A percentile compares a stretch with the other conserved stretches of the same genome.
phyloP scores from a whole-genome alignment of 805 yeast species.

The Tetrapisispora nanseiensis region DNA sequence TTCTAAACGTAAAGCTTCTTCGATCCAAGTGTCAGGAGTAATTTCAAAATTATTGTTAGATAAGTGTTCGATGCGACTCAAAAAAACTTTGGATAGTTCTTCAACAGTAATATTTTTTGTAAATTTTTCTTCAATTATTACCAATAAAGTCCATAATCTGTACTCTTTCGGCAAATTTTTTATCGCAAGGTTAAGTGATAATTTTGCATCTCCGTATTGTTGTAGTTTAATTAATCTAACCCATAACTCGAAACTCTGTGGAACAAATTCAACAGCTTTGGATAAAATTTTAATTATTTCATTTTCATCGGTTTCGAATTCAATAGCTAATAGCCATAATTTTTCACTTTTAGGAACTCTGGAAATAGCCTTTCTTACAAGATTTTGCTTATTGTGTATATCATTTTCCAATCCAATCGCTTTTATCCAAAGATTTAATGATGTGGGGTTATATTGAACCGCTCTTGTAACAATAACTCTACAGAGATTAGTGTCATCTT shows the following conservation, averaged over 20 bases:
- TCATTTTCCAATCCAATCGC: constrained; percentile 63
- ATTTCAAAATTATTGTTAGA: constrained; percentile 32
- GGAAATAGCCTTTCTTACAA: constrained; percentile 65
- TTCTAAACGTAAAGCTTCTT: constrained; percentile 40
- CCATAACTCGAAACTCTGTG: constrained; percentile 61
- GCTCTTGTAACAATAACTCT: constrained; percentile 59
- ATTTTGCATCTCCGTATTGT: constrained; percentile 39
- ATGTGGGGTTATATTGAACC: constrained; percentile 43
- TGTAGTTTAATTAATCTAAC: constrained; percentile 40
- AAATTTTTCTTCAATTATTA: constrained; percentile 49
- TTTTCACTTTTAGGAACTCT: constrained; percentile 43
- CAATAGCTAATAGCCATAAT: constrained; percentile 63
- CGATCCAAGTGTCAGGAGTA: constrained; percentile 42
- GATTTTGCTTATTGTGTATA: constrained; percentile 38
- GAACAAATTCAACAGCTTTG: constrained; percentile 63
- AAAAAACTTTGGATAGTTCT: constrained; percentile 7
- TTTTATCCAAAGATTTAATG: constrained; percentile 61
- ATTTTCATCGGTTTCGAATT: constrained; percentile 43
- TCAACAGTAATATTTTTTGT: constrained; percentile 37
- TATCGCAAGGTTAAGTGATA: constrained; percentile 51
- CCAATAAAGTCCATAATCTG: constrained; percentile 61
- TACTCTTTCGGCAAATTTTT: constrained; percentile 38
- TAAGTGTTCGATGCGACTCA: constrained; percentile 41
- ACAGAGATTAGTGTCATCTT: constrained; percentile 34
- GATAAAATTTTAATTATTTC: constrained; percentile 45